Evolutionary conservation across 345 rosid genomes (phyloP), one percentile per base, ranked within the genome.

Genomic region (Euphorbia tirucalli): DNA sequence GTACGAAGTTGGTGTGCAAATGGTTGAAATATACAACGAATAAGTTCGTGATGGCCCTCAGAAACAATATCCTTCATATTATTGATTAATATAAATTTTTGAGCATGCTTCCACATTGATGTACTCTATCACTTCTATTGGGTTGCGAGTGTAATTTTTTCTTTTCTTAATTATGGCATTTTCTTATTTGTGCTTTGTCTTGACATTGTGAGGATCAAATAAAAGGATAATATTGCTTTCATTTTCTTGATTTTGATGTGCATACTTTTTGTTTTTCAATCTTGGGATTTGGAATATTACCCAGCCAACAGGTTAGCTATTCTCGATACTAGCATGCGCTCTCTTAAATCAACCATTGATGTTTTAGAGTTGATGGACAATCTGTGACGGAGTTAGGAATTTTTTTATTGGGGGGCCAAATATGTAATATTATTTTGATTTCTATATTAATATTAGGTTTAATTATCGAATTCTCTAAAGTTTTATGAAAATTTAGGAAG

Each of bases 241-340:
- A 6, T 46, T 46, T 7, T 61, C 24, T 19, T 68, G 21, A 52
- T 70, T 54, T 50, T 58, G 41, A 41, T 70, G 28, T 57, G 39
- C 16, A 70, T 65, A 5, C 10, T 37, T 22, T 70, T 74, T 74
- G 87, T 72, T 87, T 78, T 87, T 90, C 84, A 95, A 98, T 76
- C 96, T 95, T 72, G 99, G 97, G 94, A 93, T 95, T 83, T 92
- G 99, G 96, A 90, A 76, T 78, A 87, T 89, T 15, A 79, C 96
- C 73, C 97, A 85, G 78, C 97, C 99, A 95, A 95, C 80, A 97
- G 99, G 81, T 83, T 95, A 76, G 97, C 96, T 75, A 98, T 95
- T 70, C 99, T 98, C 72, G 97, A 90, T 74, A 97, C 99, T 56
- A 92, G 92, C 82, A 89, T 95, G 90, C 93, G 88, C 69, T 66